phyloP scores from a whole-genome alignment of 441 rosid species.

The Hura crepitans region DNA sequence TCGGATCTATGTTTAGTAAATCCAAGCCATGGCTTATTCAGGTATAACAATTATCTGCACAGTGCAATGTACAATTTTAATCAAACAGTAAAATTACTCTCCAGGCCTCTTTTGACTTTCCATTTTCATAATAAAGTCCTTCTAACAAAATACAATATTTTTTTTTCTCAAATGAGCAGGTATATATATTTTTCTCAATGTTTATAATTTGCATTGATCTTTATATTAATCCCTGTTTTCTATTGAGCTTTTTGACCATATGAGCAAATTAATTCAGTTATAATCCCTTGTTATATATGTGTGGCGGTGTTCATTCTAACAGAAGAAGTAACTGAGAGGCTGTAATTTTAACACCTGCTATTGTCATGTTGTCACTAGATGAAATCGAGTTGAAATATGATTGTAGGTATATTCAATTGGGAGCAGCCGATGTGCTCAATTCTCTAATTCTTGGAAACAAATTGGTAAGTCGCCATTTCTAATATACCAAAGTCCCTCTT shows the following conservation, averaged over 20 bases:
- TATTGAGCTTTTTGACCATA: neutral
- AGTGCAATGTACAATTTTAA: neutral
- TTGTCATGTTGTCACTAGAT: neutral
- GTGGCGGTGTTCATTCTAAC: neutral
- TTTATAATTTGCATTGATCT: neutral
- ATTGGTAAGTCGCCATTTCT: constrained; percentile 45
- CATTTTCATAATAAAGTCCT: neutral
- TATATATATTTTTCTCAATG: neutral
- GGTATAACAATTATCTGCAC: constrained; percentile 37
- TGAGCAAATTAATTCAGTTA: neutral
- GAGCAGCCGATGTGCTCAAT: constrained; percentile 66
- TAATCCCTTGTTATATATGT: neutral
- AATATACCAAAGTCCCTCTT: constrained; percentile 12
- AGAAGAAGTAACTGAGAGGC: neutral
- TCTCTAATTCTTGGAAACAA: constrained; percentile 54
- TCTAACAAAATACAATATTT: neutral
- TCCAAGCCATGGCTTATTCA: constrained; percentile 71
- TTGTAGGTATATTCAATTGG: constrained; percentile 70
- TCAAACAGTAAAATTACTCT: neutral
- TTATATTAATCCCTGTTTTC: neutral
- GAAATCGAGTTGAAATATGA: constrained; percentile 19
- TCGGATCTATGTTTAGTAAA: constrained; percentile 40
- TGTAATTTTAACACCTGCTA: neutral
- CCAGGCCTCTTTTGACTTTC: neutral
- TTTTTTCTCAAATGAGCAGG: neutral